A percentile compares a stretch with the other conserved stretches of the same genome.
These are phyloP conservation scores for Collybiopsis confluens DNA, from an alignment of 768 basidiomycete species.

Conservation along the genomic window DNA sequence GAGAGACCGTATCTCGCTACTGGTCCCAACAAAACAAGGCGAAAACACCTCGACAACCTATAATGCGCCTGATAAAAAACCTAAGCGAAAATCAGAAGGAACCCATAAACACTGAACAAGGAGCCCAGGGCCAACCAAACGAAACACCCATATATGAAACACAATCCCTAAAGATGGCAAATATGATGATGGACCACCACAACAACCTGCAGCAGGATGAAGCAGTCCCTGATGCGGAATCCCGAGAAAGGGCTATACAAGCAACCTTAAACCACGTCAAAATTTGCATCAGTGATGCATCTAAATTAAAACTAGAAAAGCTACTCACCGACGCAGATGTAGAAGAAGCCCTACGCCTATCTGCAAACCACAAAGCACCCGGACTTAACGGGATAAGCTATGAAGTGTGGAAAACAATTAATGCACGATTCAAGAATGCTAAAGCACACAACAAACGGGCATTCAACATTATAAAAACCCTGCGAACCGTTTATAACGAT, in stretches of 20 bases:
- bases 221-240: background rate
- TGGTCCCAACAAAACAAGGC: slow-evolving; percentile 14
- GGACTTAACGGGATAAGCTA: slow-evolving; percentile 13
- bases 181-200: background rate
- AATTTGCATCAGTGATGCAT: background rate
- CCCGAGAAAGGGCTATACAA: background rate
- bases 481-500: slow-evolving; percentile 13
- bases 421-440: background rate
- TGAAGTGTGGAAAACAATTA: slow-evolving; percentile 2
- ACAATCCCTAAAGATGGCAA: background rate
- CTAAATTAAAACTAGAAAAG: background rate
- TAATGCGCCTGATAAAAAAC: slow-evolving; percentile 9
- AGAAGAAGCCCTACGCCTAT: background rate
- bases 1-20: slow-evolving; percentile 17
- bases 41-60: slow-evolving; percentile 13
- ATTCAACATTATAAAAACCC: slow-evolving; percentile 8
- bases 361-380: background rate
- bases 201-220: background rate
- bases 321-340: background rate
- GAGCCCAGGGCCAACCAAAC: slow-evolving; percentile 13
- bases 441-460: background rate
- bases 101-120: background rate
- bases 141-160: background rate
- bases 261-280: background rate
- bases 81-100: background rate